Conservation (phyloP, 2,329 filamentous ascomycete genomes). For the Lomentospora prolificans region DNA sequence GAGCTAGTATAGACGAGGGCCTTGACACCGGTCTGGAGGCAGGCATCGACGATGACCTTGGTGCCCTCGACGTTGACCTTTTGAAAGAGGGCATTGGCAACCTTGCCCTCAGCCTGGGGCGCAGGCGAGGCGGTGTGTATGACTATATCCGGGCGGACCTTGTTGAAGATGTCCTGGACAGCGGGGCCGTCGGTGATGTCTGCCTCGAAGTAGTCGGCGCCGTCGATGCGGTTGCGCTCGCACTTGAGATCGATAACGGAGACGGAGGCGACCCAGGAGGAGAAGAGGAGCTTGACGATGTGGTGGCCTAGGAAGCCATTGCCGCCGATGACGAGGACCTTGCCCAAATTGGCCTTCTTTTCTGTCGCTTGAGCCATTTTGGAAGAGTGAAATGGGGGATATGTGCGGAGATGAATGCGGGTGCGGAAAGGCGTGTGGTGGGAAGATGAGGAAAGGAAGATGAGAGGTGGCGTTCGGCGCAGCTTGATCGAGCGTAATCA, state of each 20-base stretch:
- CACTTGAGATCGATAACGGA: conserved; percentile 66
- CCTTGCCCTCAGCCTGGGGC: conserved; percentile 40
- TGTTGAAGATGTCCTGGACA: conserved; percentile 53
- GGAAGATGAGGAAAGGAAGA: no score
- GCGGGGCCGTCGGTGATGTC: conserved; percentile 62
- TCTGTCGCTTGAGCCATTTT: conserved; percentile 14
- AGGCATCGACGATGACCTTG: conserved; percentile 63
- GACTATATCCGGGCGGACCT: conserved; percentile 67
- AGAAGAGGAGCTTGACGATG: conserved; percentile 63
- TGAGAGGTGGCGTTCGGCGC: no score
- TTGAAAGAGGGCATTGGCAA: conserved; percentile 54
- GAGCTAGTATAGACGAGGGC: conserved; percentile 87
- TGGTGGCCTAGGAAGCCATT: conserved; percentile 80
- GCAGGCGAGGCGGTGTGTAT: conserved; percentile 80
- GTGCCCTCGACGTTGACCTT: conserved; percentile 88
- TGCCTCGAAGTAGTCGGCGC: conserved; percentile 58
- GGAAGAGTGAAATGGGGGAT: conserved; percentile 9
- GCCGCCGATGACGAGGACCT: conserved; percentile 70
- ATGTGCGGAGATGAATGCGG: not conserved
- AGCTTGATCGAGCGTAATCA: no score
- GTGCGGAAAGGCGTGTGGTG: not conserved
- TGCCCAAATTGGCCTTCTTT: conserved; percentile 45
- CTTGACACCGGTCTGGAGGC: conserved; percentile 60
- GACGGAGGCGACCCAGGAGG: conserved; percentile 41
- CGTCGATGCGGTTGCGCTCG: conserved; percentile 53